Conservation (phyloP, 495 filamentous ascomycete genomes). For the Daldinia decipiens region DNA sequence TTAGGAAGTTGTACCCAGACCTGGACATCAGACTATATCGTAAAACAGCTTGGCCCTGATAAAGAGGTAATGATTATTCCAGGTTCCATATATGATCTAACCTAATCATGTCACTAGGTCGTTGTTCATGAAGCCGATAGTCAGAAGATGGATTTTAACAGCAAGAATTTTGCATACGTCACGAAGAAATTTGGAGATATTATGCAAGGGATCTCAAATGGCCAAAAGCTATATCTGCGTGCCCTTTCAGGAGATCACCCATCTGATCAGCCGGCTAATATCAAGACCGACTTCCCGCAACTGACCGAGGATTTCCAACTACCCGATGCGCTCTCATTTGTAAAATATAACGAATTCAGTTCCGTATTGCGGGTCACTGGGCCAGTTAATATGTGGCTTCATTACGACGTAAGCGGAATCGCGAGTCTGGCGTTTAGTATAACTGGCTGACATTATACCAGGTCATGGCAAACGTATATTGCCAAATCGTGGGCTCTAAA, state of each 20-base stretch:
- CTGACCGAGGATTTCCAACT: conserved; percentile 76
- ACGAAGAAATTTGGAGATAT: conserved; percentile 76
- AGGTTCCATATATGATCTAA: neutral
- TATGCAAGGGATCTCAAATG: conserved; percentile 65
- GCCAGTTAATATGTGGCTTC: conserved; percentile 88
- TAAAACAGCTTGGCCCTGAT: conserved; percentile 68
- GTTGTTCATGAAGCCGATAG: conserved; percentile 73
- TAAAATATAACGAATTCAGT: conserved; percentile 73
- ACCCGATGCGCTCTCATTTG: conserved; percentile 69
- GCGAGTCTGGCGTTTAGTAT: neutral
- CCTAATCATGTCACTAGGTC: conserved; percentile 59
- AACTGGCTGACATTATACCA: conserved; percentile 42
- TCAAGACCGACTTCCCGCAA: conserved; percentile 75
- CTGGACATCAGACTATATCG: conserved; percentile 79
- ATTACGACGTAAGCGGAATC: conserved; percentile 77
- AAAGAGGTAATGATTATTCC: conserved; percentile 63
- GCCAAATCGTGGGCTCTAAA: conserved; percentile 78
- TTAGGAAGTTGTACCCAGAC: conserved; percentile 72
- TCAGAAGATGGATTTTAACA: conserved; percentile 78
- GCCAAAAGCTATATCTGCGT: conserved; percentile 78
- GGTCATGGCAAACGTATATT: conserved; percentile 91
- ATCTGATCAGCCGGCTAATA: conserved; percentile 70
- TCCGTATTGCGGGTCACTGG: conserved; percentile 84
- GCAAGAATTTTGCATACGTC: conserved; percentile 83
- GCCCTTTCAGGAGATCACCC: conserved; percentile 76